phyloP scores from a whole-genome alignment of 2,329 filamentous ascomycete species.

The Thielaviopsis ethacetica region DNA sequence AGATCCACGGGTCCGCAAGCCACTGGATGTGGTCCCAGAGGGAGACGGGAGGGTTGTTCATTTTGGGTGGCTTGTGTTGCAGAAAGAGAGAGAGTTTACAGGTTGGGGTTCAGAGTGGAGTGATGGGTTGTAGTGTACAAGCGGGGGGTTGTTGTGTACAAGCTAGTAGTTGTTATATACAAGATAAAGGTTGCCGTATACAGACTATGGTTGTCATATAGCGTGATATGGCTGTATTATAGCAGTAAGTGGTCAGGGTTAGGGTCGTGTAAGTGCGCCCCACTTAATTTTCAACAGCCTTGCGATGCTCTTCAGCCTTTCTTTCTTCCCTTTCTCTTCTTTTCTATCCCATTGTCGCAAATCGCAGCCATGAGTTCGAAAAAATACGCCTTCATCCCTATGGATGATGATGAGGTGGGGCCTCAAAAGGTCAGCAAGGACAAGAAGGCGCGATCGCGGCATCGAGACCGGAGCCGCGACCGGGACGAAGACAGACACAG shows the following conservation, averaged over 20 bases:
- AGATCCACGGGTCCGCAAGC: conserved; percentile 33
- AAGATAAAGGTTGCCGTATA: neutral
- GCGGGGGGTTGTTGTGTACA: neutral
- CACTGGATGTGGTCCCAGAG: conserved; percentile 15
- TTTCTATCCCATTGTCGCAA: neutral
- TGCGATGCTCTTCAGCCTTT: neutral
- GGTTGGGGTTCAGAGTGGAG: too few species aligned
- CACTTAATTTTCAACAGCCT: neutral
- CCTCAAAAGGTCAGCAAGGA: conserved; percentile 8
- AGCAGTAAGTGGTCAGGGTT: too few species aligned
- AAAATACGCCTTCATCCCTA: conserved; percentile 50
- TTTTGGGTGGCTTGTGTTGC: too few species aligned
- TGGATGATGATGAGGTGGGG: conserved; percentile 47
- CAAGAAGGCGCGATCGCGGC: conserved; percentile 1
- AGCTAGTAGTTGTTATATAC: neutral
- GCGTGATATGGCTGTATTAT: too few species aligned
- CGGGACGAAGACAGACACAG: neutral
- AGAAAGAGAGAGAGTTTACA: too few species aligned
- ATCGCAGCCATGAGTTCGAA: conserved; percentile 31
- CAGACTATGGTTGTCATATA: neutral
- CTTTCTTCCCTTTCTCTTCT: too few species aligned
- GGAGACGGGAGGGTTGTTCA: conserved; percentile 4
- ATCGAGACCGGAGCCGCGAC: neutral
- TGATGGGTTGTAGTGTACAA: neutral
- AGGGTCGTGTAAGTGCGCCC: neutral